Evolutionary conservation across 2,329 filamentous ascomycete genomes (phyloP), one percentile per base, ranked within the genome.

Genomic region (Teratosphaeria viscida): DNA sequence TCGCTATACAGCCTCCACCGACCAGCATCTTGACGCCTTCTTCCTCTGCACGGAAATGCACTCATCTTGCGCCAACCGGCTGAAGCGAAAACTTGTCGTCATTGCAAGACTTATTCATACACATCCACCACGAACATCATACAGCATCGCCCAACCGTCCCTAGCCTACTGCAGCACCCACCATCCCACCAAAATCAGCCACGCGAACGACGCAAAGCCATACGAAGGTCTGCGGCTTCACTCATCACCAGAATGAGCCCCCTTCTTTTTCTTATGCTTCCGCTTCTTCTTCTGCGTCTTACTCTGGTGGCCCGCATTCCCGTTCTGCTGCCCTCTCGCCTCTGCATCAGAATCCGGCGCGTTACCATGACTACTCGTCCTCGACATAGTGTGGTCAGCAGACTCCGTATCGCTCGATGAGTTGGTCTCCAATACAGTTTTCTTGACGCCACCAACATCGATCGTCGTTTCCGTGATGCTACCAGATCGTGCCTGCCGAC

Each of bases 391-490:
- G 32, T 54, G 26, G 19, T 29, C 4, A 27, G 11, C 16, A 54
- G 52, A 54, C 23, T 54, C 52, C 27, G 52, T 32, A 32, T 60
- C 54, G 10, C 55, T 58, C 8, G 52, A 55, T 10, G 55, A 57
- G n/a, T 57, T 53, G 34, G 85, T 85, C 68, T 90, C 86, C 29
- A 92, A 77, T 0, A 92, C 83, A 53, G 90, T 83, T 74, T 92
- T 92, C 63, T 84, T 83, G 57, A 91, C 81, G 2, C 89, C 89
- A 59, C 86, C 84, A 2, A 86, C 79, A 68, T 92, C 86, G 59
- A 91, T 77, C n/a, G 89, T 78, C 62, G 88, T 89, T 73, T 92
- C 88, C 0, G 88, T 90, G 66, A 92, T 90, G 70, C 86, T 89
- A 32, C 89, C 88, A 65, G 85, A 89, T 59, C 87, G 80, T 5